These are phyloP conservation scores for Hippophae gyantsensis DNA, from an alignment of 306 rosid species.

Conservation along the genomic window DNA sequence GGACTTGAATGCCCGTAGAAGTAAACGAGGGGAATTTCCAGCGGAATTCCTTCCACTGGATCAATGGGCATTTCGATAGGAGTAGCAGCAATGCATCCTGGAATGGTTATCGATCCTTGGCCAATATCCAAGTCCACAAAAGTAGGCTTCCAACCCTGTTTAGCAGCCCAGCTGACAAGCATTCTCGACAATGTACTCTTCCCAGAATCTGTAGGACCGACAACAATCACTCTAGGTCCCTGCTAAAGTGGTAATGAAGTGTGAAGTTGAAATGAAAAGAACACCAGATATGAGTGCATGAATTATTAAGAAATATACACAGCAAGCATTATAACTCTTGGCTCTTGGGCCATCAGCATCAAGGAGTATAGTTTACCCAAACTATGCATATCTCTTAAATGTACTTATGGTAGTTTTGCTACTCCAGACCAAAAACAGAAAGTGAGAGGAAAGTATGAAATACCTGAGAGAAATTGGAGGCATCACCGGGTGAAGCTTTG, in stretches of 20 bases:
- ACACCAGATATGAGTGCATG: not conserved
- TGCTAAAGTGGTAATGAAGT: constrained; percentile 33
- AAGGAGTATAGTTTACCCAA: not conserved
- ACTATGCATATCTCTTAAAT: not conserved
- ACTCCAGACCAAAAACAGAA: too few relatives aligned
- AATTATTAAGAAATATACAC: constrained; percentile 5
- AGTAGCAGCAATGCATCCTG: constrained; percentile 92
- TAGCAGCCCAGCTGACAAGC: constrained; percentile 99
- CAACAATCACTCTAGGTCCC: constrained; percentile 98
- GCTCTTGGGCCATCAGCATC: not conserved
- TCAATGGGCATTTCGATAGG: constrained; percentile 96
- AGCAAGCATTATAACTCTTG: not conserved
- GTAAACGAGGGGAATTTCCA: constrained; percentile 90
- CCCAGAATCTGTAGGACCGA: constrained; percentile 90
- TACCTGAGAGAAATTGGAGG: constrained; percentile 57
- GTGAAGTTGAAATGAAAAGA: not conserved
- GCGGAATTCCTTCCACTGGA: constrained; percentile 91
- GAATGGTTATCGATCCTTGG: constrained; percentile 87
- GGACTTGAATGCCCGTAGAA: constrained; percentile 82
- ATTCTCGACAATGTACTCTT: constrained; percentile 82
- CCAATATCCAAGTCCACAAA: constrained; percentile 94
- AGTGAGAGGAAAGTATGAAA: not conserved
- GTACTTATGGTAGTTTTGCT: not conserved
- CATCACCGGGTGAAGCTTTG: constrained; percentile 49
- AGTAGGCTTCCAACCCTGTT: constrained; percentile 91